phyloP scores from a whole-genome alignment of 305 asterid species.

The Plantago rigida region DNA sequence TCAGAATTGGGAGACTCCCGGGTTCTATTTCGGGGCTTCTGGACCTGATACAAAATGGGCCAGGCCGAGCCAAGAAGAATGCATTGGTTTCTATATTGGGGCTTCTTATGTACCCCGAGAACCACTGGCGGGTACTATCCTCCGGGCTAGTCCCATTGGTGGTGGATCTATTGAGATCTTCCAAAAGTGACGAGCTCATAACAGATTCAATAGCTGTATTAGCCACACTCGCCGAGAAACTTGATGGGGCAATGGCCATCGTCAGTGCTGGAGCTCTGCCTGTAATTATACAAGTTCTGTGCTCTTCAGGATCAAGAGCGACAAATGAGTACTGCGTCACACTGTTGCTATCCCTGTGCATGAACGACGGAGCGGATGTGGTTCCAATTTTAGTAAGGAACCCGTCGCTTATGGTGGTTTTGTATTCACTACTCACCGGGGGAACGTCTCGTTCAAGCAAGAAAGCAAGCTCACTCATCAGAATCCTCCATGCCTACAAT shows the following conservation, averaged over 20 bases:
- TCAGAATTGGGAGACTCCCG: slow-evolving; percentile 42
- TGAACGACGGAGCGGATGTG: slow-evolving; percentile 45
- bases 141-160: slow-evolving; percentile 51
- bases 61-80: slow-evolving; percentile 45
- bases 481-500: slow-evolving; percentile 48
- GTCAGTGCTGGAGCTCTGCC: slow-evolving; percentile 46
- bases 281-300: slow-evolving; percentile 32
- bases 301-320: slow-evolving; percentile 35
- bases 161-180: slow-evolving; percentile 33
- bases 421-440: slow-evolving; percentile 46
- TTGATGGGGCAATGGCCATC: slow-evolving; percentile 55
- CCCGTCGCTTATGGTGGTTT: slow-evolving; percentile 44
- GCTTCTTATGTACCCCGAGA: slow-evolving; percentile 50
- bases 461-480: slow-evolving; percentile 64
- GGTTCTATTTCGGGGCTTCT: slow-evolving; percentile 44
- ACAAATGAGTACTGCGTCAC: slow-evolving; percentile 54
- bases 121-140: slow-evolving; percentile 44
- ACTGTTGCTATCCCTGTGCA: slow-evolving; percentile 52
- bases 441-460: slow-evolving; percentile 52
- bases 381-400: slow-evolving; percentile 65
- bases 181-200: slow-evolving; percentile 42
- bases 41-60: slow-evolving; percentile 38
- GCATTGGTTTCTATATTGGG: slow-evolving; percentile 49
- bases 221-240: slow-evolving; percentile 46
- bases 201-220: slow-evolving; percentile 53